Conservation (phyloP, 1,284 basidiomycete genomes). For the Boletus sp. region DNA sequence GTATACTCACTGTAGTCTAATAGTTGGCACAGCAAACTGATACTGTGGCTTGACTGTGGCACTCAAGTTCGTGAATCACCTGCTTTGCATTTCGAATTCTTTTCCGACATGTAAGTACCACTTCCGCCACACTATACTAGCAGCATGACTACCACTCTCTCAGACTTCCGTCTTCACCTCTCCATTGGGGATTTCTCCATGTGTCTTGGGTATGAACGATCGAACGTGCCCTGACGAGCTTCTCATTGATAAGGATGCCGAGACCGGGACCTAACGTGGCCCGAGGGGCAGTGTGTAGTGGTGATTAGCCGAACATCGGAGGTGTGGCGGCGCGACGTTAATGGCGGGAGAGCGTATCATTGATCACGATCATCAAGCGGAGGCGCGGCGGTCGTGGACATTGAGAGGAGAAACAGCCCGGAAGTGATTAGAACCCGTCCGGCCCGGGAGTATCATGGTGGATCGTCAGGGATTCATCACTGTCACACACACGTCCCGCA, state of each 20-base stretch:
- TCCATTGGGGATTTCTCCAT: constrained; percentile 65
- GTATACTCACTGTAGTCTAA: background rate
- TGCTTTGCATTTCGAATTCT: background rate
- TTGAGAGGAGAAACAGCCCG: background rate
- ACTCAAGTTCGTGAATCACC: background rate
- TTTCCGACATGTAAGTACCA: background rate
- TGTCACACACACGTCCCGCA: background rate
- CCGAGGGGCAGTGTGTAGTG: constrained; percentile 3
- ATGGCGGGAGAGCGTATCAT: background rate
- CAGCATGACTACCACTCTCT: constrained; percentile 48
- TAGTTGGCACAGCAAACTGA: background rate
- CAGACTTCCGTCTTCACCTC: constrained; percentile 52
- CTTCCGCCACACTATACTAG: background rate
- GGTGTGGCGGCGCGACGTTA: background rate
- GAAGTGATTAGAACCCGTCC: background rate
- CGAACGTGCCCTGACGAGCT: constrained; percentile 48
- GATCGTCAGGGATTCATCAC: constrained; percentile 5
- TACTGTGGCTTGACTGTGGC: no score
- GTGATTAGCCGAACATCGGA: background rate
- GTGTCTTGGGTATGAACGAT: constrained; percentile 36
- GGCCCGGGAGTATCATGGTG: background rate
- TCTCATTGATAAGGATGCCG: constrained; percentile 69
- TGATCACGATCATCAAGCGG: background rate
- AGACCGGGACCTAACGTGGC: constrained; percentile 53
- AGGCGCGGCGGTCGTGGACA: background rate